phyloP scores from a whole-genome alignment of 768 basidiomycete species.

The Mrakia blollopis region DNA sequence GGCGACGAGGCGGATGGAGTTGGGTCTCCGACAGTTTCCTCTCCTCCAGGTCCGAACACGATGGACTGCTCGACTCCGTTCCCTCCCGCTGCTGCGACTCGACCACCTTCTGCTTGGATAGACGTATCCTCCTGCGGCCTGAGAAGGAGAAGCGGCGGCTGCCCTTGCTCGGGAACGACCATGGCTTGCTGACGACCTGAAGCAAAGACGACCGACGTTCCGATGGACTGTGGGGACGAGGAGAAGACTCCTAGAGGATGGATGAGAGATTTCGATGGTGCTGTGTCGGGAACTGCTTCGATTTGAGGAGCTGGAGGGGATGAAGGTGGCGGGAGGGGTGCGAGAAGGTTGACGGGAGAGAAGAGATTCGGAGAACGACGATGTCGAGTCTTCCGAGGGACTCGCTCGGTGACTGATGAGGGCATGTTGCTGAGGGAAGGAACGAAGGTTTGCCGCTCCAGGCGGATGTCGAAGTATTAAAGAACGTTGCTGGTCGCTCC shows the following conservation, averaged over 20 bases:
- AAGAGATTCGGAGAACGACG: not conserved
- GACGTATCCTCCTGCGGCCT: not conserved
- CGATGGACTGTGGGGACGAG: not conserved
- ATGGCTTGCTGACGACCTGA: not conserved
- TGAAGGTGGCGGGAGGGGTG: constrained; percentile 8
- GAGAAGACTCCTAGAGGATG: not conserved
- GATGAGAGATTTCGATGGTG: not conserved
- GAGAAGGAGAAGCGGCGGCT: not conserved
- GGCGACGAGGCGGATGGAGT: too few relatives aligned
- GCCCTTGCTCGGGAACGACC: not conserved
- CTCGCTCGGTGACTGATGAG: not conserved
- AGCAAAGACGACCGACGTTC: not conserved
- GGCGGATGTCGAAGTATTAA: not conserved
- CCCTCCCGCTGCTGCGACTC: not conserved
- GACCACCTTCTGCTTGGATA: not conserved
- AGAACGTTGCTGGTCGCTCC: not conserved
- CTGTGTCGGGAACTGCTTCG: not conserved
- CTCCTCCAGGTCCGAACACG: not conserved
- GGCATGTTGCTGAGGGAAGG: not conserved
- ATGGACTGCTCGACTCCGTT: not conserved
- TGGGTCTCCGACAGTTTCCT: not conserved
- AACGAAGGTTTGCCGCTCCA: not conserved
- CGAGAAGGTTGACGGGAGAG: not conserved
- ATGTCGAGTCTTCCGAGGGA: not conserved
- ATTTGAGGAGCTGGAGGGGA: not conserved